Base-by-base conservation (phyloP, 257 asterid species). In the Lavandula angustifolia region DNA sequence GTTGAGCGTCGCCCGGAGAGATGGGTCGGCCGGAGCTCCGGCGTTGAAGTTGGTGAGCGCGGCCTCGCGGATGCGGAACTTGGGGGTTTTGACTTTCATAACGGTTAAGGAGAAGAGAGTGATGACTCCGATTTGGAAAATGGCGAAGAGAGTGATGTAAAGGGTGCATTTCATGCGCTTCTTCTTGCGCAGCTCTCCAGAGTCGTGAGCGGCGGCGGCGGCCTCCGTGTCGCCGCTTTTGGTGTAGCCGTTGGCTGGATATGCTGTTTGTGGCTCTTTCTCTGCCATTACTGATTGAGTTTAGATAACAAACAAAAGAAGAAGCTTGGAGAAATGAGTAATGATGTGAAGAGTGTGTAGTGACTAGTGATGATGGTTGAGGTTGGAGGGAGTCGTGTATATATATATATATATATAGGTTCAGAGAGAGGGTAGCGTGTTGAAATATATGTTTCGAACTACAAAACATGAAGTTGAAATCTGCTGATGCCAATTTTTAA, bases 11-110 rank as follows among this genome's bases (percentile, higher is more conserved):
- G 60, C 38, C 32, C 52, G 41, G 54, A 81, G 73, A 9, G 64
- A 53, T 35, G 77, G 57, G n/a, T 2, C 9, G 27, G 60, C 12
- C 43, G 43, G 1, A 22, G 60, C 34, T 14, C 62, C 52, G 54
- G 43, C 29, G 57, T 6, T 48, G 13, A 82, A 14, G 54, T 33
- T 54, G 7, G 67, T 41, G 13, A 75, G 13, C 22, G 17, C 1
- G 42, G 73, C 81, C 0, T 72, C 56, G 3, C 9, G 74, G 7
- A 84, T n/a, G 17, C 79, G 73, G 47, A 79, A 79, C 7, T 60
- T 73, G 0, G 91, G 91, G 0, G 78, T 75, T 54, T 68, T 42
- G 59, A 78, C n/a, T 32, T 75, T 79, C 77, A 83, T 56, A 1
- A 83, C 1, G 52, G 82, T 78, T 3, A 78, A 10, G 0, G 80